Base-by-base conservation (phyloP, 768 basidiomycete genomes). In the Macrolepiota dolichaula region DNA sequence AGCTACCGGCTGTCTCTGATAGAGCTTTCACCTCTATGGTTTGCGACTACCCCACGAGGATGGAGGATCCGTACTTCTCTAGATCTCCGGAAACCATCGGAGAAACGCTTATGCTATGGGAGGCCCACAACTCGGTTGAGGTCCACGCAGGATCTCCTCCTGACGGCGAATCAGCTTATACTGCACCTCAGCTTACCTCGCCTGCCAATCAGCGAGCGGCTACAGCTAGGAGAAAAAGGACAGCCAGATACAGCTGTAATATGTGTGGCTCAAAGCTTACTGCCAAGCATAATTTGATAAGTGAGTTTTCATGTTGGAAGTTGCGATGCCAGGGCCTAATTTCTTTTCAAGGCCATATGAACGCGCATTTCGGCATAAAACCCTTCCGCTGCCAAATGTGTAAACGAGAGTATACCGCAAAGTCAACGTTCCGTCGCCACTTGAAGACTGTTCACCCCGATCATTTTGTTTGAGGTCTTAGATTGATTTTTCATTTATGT, bases 271-370 rank as follows among this genome's bases (percentile, higher is more conserved):
- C 68, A 9, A 63, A 63, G 11, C 70, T 73, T 46, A 72, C 72
- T 0, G 63, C 70, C 2, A 70, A 70, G 11, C 69, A 70, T 44
- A 71, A 71, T 29, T 52, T 71, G 7, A 66, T 66, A 49, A 70
- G 72, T 73, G 46, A 59, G 71, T 65, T 49, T 53, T 19, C n/a
- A 15, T 38, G 4, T 52, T 36, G 50, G 35, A 12, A 55, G 35
- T 46, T 53, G 35, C 49, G 4, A 35, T 36, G 52, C n/a, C 32
- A 37, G 9, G 17, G 11, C 6, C 51, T 62, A 15, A 64, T 15
- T 40, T 55, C 7, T 12, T 27, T 7, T 19, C 38, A 19, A 66
- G 65, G 60, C 19, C 66, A 67, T 38, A 57, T 58, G 47, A 65
- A 65, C 13, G 62, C 52, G 1, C 64, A 67, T 58, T 59, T 61